A percentile compares a stretch with the other conserved stretches of the same genome.
These are phyloP conservation scores for Schoenoplectus tabernaemontani DNA, from an alignment of 202 grass and related monocot species.

Conservation along the genomic window DNA sequence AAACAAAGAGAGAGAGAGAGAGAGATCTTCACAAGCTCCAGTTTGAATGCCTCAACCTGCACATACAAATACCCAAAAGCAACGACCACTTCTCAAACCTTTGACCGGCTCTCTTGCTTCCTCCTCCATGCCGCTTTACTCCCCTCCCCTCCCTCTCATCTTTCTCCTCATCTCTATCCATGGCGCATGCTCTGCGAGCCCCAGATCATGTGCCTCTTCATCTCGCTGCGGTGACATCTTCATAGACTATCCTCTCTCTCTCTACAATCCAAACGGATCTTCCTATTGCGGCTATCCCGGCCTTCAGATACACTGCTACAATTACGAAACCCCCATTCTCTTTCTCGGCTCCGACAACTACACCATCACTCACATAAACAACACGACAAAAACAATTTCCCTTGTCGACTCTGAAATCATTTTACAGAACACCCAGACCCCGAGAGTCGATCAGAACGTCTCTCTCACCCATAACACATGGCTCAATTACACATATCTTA, in stretches of 20 bases:
- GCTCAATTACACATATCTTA: not conserved
- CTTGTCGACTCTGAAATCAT: not conserved
- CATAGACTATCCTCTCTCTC: constrained; percentile 41
- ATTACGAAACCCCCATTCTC: not conserved
- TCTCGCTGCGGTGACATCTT: not conserved
- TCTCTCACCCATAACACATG: accelerated
- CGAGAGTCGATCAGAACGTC: constrained; percentile 2
- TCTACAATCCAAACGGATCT: not conserved
- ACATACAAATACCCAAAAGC: no score
- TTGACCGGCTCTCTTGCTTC: not conserved
- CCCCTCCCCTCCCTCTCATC: not conserved
- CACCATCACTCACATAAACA: not conserved
- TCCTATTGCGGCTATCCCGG: constrained; percentile 37
- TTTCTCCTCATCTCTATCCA: constrained; percentile 14
- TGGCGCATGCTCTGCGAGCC: not conserved
- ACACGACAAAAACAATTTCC: not conserved
- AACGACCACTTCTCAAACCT: not conserved
- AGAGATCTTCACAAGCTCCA: no score
- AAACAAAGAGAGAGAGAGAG: no score
- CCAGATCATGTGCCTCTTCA: not conserved
- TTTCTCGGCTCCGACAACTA: not conserved
- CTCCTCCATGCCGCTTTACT: not conserved
- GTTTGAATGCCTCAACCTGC: no score
- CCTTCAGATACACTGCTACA: constrained; percentile 18
- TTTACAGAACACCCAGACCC: not conserved